Evolutionary conservation across 495 filamentous ascomycete genomes (phyloP), one percentile per base, ranked within the genome.

Genomic region (Lepraria neglecta): DNA sequence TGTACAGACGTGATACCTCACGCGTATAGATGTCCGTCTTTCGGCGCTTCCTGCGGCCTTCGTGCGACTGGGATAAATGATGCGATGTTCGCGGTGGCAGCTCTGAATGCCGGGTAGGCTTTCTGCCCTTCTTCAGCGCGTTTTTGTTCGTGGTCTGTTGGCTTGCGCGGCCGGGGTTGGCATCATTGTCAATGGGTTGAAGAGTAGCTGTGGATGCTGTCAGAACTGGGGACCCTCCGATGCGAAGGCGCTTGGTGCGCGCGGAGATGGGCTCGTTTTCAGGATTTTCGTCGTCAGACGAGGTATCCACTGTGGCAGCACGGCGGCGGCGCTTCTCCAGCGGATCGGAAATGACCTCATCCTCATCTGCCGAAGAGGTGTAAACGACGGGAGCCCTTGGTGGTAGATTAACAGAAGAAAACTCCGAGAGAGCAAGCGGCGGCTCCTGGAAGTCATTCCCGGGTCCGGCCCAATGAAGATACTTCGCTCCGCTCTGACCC

Each of bases 351-450:
- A 31, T 17, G 17, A 17, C 17, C 47, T 14, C 11, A 24, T 19
- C 24, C 38, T 35, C 14, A 53, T n/a, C 21, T 3, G 31, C 17
- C 1, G 33, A 28, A 5, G 21, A 30, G 17, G 31, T n/a, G 46
- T 43, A 19, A 17, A 17, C 47, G 3, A 19, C 7, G 17, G 47
- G 15, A 51, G 48, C 10, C 3, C 7, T 38, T 12, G 58, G 48
- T 15, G 35, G 53, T 4, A n/a, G 17, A 38, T 45, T 31, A 42
- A 12, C 35, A 19, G 46, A 17, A 1, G 58, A 30, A n/a, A 60
- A 43, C 6, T 43, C 19, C n/a, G 58, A 52, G 9, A 43, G 28
- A 30, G 58, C 58, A 12, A 60, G 47, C 4, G 47, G 58, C 24
- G 30, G n/a, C 21, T 44, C 31, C 1, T 60, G 4, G 27, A 35